Evolutionary conservation across 176 grass and related monocot genomes (phyloP).

Genomic region (Oryza brachyantha): DNA sequence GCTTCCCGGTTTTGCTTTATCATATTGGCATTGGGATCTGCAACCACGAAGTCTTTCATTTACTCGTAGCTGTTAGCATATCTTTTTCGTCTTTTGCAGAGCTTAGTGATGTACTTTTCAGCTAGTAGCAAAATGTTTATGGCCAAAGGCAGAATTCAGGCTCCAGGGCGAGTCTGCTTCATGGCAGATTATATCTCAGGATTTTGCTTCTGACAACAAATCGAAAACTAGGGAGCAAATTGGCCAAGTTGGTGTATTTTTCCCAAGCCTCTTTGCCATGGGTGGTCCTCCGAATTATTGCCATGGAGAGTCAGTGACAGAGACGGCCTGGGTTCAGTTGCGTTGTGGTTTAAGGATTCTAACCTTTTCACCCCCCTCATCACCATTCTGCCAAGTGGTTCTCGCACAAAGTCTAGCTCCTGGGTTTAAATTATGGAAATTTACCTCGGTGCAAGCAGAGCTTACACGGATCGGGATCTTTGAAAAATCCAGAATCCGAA

Average conservation of each 20-base stretch:
- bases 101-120: not conserved
- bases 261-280: conserved; percentile 7
- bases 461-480: not conserved
- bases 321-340: not conserved
- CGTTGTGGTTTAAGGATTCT: conserved; percentile 13
- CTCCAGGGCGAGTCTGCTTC: not conserved
- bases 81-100: conserved; percentile 30
- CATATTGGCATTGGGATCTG: not conserved
- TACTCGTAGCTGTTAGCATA: not conserved
- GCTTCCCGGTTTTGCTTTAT: conserved; percentile 40
- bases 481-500: not conserved
- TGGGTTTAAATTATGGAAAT: not conserved
- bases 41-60: not conserved
- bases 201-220: not conserved
- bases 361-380: not conserved
- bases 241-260: conserved; percentile 33
- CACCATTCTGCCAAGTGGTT: conserved; percentile 15
- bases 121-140: conserved; percentile 12
- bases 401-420: not conserved
- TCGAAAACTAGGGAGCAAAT: not conserved
- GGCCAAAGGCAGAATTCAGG: not conserved
- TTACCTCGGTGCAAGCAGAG: not conserved
- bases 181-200: not conserved
- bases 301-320: not conserved
- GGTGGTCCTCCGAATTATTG: conserved; percentile 23